These are phyloP conservation scores for Wickerhamomyces rabaulensis DNA, from an alignment of 805 yeast species.

Conservation along the genomic window DNA sequence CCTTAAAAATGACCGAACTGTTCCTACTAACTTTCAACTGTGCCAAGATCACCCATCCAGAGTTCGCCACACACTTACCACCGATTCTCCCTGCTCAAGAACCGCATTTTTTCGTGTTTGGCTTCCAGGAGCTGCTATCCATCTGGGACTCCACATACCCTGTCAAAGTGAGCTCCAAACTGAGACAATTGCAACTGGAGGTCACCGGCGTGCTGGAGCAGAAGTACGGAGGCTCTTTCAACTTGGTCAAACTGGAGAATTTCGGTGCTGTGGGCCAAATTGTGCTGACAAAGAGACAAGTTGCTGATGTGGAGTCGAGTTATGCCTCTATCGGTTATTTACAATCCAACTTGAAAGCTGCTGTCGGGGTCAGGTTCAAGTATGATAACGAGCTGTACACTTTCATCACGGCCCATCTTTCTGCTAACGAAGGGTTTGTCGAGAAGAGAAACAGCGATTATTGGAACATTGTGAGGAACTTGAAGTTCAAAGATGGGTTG, in stretches of 20 bases:
- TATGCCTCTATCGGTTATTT: conserved; percentile 50
- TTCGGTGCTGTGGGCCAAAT: conserved; percentile 57
- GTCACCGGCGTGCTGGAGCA: conserved; percentile 30
- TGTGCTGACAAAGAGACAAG: conserved; percentile 29
- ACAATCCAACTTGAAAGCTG: conserved; percentile 71
- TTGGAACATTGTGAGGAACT: conserved; percentile 40
- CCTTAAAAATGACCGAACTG: conserved; percentile 12
- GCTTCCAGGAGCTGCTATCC: conserved; percentile 60
- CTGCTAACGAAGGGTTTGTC: conserved; percentile 72
- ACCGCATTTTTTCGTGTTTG: conserved; percentile 51
- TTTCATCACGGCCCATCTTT: conserved; percentile 65
- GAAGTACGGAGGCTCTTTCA: conserved; percentile 34
- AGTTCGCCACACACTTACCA: conserved; percentile 23
- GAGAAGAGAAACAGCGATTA: conserved; percentile 50
- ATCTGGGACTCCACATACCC: conserved; percentile 49
- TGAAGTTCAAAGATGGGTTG: conserved; percentile 53
- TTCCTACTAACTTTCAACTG: conserved; percentile 46
- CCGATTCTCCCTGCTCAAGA: conserved; percentile 25
- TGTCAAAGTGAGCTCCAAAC: conserved; percentile 29
- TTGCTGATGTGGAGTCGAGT: conserved; percentile 26
- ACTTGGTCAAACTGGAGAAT: conserved; percentile 37
- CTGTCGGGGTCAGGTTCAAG: conserved; percentile 52
- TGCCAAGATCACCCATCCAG: conserved; percentile 41
- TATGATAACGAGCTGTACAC: conserved; percentile 36
- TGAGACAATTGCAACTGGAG: conserved; percentile 32